Percentiles rank a stretch among this genome's conserved stretches.
Conservation (phyloP, 257 asterid species). For the Pogostemon cablin region DNA sequence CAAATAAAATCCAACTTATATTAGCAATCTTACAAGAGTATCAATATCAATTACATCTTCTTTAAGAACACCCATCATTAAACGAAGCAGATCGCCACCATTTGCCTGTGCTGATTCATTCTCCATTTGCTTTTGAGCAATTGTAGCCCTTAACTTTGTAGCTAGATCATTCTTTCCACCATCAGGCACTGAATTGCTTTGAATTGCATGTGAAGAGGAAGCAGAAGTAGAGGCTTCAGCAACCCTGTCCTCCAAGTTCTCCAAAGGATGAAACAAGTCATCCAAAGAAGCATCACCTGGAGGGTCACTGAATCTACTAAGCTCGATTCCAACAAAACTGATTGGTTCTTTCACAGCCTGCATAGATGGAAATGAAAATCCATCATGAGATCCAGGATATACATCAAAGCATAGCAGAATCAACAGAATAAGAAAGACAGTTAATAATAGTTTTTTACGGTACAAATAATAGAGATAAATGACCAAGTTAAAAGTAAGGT, state of each 20-base stretch:
- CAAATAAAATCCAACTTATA: slow-evolving; percentile 25
- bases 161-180: slow-evolving; percentile 88
- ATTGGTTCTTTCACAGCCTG: slow-evolving; percentile 65
- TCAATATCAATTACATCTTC: slow-evolving; percentile 91
- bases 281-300: slow-evolving; percentile 96
- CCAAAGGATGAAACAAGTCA: slow-evolving; percentile 88
- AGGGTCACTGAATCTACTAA: slow-evolving; percentile 89
- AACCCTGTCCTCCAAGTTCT: slow-evolving; percentile 54
- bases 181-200: slow-evolving; percentile 50
- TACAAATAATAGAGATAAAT: slow-evolving; percentile 7
- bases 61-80: slow-evolving; percentile 93
- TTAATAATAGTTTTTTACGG: background rate
- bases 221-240: slow-evolving; percentile 87
- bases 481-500: background rate
- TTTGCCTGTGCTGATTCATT: slow-evolving; percentile 71
- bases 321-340: slow-evolving; percentile 62
- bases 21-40: slow-evolving; percentile 58
- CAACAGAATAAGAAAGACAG: background rate
- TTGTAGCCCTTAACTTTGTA: slow-evolving; percentile 85
- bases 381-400: slow-evolving; percentile 18
- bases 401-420: slow-evolving; percentile 5
- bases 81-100: slow-evolving; percentile 80
- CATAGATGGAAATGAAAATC: slow-evolving; percentile 35
- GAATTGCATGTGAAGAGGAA: slow-evolving; percentile 59
- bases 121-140: slow-evolving; percentile 88